These are phyloP conservation scores for Diaporthe ampelina DNA, from an alignment of 2,329 filamentous ascomycete species.

Conservation along the genomic window DNA sequence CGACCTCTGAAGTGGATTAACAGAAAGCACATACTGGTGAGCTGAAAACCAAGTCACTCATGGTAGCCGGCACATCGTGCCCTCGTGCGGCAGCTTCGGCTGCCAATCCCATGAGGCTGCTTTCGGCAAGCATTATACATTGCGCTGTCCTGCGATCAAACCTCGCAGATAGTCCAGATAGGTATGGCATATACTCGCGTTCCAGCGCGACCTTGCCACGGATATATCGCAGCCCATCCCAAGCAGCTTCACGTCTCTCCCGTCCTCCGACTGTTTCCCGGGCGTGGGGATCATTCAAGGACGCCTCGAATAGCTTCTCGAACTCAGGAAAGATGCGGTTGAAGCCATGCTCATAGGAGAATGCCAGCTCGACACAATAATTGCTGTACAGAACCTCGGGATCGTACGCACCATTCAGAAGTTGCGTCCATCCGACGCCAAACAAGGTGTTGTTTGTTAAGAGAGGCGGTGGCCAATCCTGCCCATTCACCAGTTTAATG, in stretches of 20 bases:
- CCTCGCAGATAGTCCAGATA: slow-evolving; percentile 11
- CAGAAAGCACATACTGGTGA: slow-evolving; percentile 15
- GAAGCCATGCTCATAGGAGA: slow-evolving; percentile 28
- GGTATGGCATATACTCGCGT: slow-evolving; percentile 4
- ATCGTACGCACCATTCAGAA: slow-evolving; percentile 19
- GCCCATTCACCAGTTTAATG: background rate
- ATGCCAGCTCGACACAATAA: slow-evolving; percentile 22
- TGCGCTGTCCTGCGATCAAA: slow-evolving; percentile 26
- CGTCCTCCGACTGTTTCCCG: background rate
- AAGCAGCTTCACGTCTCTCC: slow-evolving; percentile 1
- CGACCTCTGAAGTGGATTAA: background rate
- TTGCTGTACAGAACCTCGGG: slow-evolving; percentile 28
- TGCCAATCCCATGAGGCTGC: slow-evolving; percentile 14
- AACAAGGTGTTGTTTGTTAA: slow-evolving; percentile 15
- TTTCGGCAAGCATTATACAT: slow-evolving; percentile 22
- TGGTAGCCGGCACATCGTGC: slow-evolving; percentile 7
- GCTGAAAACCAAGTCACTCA: slow-evolving; percentile 9
- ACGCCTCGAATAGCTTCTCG: background rate
- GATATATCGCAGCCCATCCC: slow-evolving; percentile 10
- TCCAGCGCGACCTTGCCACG: slow-evolving; percentile 22
- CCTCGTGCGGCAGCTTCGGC: background rate
- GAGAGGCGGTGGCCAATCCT: background rate
- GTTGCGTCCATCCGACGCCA: background rate
- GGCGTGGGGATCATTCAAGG: slow-evolving; percentile 12
- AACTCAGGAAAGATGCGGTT: slow-evolving; percentile 15